phyloP scores from a whole-genome alignment of 768 basidiomycete species.

The Lactifluus hygrophoroides region DNA sequence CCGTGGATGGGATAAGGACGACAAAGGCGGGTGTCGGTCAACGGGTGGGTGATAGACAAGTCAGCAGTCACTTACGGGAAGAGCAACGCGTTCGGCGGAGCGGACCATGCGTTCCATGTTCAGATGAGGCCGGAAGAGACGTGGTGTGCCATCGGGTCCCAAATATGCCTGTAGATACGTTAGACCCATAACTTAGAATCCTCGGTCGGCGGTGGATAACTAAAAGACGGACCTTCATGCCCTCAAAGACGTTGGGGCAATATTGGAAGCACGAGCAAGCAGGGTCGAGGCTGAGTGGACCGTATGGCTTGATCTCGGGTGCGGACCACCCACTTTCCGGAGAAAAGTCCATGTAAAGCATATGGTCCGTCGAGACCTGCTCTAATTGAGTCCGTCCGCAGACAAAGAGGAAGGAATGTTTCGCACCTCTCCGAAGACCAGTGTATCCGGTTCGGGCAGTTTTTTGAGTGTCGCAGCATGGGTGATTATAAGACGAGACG shows the following conservation, averaged over 20 bases:
- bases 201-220: background rate
- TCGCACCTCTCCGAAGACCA: conserved; percentile 52
- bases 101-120: conserved; percentile 78
- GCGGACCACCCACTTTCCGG: conserved; percentile 43
- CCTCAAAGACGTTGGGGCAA: conserved; percentile 51
- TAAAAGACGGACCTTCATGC: conserved; percentile 47
- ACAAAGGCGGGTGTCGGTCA: background rate
- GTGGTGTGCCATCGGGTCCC: conserved; percentile 59
- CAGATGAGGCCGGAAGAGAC: conserved; percentile 73
- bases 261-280: conserved; percentile 51
- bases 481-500: conserved; percentile 44
- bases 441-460: conserved; percentile 37
- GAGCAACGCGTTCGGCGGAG: conserved; percentile 51
- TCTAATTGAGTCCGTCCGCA: background rate
- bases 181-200: background rate
- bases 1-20: background rate
- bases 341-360: conserved; percentile 24
- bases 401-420: background rate
- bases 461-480: conserved; percentile 41
- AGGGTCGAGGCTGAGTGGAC: conserved; percentile 51
- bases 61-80: background rate
- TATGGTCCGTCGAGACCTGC: conserved; percentile 68
- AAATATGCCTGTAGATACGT: conserved; percentile 46
- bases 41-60: background rate
- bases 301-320: conserved; percentile 68